Base-by-base conservation (phyloP, 371 early-diverging fungal species). In the Catenaria anguillulae region DNA sequence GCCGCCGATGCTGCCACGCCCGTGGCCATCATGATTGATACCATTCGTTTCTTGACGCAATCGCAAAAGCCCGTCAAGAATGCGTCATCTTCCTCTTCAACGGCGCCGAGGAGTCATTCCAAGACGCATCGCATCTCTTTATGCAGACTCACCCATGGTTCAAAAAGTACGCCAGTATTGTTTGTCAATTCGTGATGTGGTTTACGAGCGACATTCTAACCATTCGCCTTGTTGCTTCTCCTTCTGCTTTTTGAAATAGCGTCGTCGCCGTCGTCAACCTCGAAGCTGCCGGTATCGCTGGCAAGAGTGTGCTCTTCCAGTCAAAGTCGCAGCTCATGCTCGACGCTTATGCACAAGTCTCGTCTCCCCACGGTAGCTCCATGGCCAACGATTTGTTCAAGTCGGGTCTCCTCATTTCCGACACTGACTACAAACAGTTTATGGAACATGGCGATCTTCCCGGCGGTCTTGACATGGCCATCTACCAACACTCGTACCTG, bases 361-460 rank as follows among this genome's bases (percentile, higher is more conserved):
- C 84, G 55, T 76, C 81, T 59, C 86, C 86, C 19, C 86, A 86
- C 55, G 88, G 84, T n/a, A 79, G 80, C 3, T 84, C 83, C 1
- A 71, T 83, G 55, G 82, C 84, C 33, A 85, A 85, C 67, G 88
- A 87, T 60, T 73, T 87, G 19, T 87, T 85, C 70, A 75, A 80
- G 4, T 84, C 85, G 0, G 88, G 88, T 10, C 65, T 88, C 37
- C 79, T 88, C 54, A 65, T 84, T 21, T 79, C 80, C 17, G 88
- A 88, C 64, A 88, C 88, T 0, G 88, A 88, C 64, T 88, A 80
- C 68, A 71, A 85, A 63, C 85, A 84, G 62, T 88, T 86, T 71
- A 81, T 83, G 12, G 75, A 81, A 42, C 79, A 86, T 56, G 86
- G 84, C 46, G 79, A 80, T 61, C 62, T 84, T 65, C 75, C 77